Percentiles rank a stretch among this genome's conserved stretches.
Conservation (phyloP, 441 rosid species). For the Lepidium campestre region DNA sequence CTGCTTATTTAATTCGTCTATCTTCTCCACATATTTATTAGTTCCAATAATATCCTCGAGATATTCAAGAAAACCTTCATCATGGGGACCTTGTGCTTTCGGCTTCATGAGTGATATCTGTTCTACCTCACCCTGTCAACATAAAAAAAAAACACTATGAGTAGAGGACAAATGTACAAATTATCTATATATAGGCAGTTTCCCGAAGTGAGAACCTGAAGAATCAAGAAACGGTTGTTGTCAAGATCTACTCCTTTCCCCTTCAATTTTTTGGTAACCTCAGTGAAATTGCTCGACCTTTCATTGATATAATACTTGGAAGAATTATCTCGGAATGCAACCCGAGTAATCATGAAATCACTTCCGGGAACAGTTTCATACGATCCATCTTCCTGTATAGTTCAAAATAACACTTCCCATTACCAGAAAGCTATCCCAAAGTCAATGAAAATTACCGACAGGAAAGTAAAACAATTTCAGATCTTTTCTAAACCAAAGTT, state of each 20-base stretch:
- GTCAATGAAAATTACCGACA: neutral
- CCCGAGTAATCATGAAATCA: constrained; percentile 85
- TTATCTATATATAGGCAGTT: neutral
- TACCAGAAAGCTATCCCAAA: neutral
- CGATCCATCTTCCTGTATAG: constrained; percentile 67
- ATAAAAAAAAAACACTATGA: constrained; percentile 14
- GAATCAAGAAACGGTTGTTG: constrained; percentile 94
- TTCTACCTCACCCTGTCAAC: constrained; percentile 90
- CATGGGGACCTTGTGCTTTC: constrained; percentile 93
- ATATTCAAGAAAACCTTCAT: constrained; percentile 97
- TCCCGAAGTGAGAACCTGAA: constrained; percentile 50
- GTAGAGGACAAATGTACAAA: neutral
- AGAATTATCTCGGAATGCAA: constrained; percentile 92
- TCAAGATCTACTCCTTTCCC: constrained; percentile 96
- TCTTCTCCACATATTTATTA: constrained; percentile 82
- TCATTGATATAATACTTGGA: constrained; percentile 88
- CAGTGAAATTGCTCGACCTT: constrained; percentile 83
- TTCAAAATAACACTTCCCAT: constrained; percentile 8
- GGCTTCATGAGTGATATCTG: constrained; percentile 98
- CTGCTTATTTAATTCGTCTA: constrained; percentile 78
- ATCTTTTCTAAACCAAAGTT: neutral
- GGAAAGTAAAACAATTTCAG: neutral
- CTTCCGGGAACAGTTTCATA: constrained; percentile 82
- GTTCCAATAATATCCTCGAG: constrained; percentile 96
- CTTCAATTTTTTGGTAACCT: constrained; percentile 81